These are phyloP conservation scores for Naganishia randhawae DNA, from an alignment of 768 basidiomycete genomes.

Conservation along the genomic window DNA sequence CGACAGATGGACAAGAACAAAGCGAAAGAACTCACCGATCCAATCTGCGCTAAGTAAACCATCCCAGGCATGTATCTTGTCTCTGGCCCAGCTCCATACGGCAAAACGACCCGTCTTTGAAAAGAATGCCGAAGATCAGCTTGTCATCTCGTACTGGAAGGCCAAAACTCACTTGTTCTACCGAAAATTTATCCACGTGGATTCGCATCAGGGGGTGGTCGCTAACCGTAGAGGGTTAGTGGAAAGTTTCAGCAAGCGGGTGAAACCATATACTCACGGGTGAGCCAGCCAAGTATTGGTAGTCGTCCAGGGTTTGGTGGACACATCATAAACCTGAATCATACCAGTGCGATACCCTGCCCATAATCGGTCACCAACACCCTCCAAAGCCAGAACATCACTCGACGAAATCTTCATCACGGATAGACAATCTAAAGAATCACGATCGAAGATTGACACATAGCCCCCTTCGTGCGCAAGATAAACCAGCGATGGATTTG, in stretches of 20 bases:
- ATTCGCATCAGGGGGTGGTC: slow-evolving; percentile 63
- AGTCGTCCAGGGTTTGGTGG: slow-evolving; percentile 71
- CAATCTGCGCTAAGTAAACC: slow-evolving; percentile 77
- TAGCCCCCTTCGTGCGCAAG: slow-evolving; percentile 89
- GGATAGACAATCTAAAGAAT: slow-evolving; percentile 59
- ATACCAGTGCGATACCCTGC: slow-evolving; percentile 76
- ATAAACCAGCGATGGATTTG: slow-evolving; percentile 65
- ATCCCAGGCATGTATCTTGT: slow-evolving; percentile 79
- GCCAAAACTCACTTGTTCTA: slow-evolving; percentile 59
- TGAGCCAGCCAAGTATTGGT: slow-evolving; percentile 88
- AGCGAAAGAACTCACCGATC: slow-evolving; percentile 64
- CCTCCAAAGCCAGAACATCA: slow-evolving; percentile 77
- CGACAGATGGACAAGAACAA: not conserved
- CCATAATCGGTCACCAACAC: slow-evolving; percentile 81
- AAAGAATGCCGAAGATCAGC: not conserved
- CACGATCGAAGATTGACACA: slow-evolving; percentile 72
- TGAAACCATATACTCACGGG: slow-evolving; percentile 44
- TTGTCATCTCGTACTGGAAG: not conserved
- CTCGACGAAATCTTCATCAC: slow-evolving; percentile 75
- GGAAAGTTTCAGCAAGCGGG: not conserved
- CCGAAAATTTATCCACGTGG: slow-evolving; percentile 67
- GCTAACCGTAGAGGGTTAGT: slow-evolving; percentile 29
- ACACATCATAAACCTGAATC: slow-evolving; percentile 72
- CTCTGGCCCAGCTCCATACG: slow-evolving; percentile 72
- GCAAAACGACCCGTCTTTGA: slow-evolving; percentile 55